Conservation (phyloP, 2,329 filamentous ascomycete genomes). For the Cercospora citrullina region DNA sequence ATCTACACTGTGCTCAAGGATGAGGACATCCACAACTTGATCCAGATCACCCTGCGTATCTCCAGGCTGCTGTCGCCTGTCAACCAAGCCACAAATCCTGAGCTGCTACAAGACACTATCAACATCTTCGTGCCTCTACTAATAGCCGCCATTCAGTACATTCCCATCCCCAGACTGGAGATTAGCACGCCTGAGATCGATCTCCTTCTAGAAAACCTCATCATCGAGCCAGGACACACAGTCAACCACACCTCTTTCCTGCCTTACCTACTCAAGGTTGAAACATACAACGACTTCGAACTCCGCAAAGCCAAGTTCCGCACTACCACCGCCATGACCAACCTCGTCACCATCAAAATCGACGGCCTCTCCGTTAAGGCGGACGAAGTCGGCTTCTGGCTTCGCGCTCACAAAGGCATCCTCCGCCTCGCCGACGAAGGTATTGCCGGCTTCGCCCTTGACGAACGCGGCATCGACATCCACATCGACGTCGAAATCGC, state of each 20-base stretch:
- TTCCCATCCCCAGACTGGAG: conserved; percentile 90
- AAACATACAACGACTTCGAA: conserved; percentile 83
- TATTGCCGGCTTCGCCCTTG: conserved; percentile 80
- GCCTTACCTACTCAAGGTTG: conserved; percentile 76
- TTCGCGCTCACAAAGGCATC: conserved; percentile 74
- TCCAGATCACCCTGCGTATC: conserved; percentile 65
- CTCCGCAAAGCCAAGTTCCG: conserved; percentile 74
- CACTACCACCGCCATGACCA: conserved; percentile 68
- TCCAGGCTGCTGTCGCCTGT: conserved; percentile 68
- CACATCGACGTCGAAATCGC: conserved; percentile 81
- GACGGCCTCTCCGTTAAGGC: conserved; percentile 82
- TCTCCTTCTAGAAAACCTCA: conserved; percentile 83
- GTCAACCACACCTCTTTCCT: conserved; percentile 86
- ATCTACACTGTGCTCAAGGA: conserved; percentile 70
- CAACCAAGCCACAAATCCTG: conserved; percentile 64
- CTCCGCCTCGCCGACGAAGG: conserved; percentile 78
- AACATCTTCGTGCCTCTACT: conserved; percentile 79
- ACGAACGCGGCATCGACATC: conserved; percentile 84
- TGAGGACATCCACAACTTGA: conserved; percentile 67
- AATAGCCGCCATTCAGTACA: conserved; percentile 75
- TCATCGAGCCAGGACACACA: conserved; percentile 82
- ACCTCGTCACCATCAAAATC: conserved; percentile 71
- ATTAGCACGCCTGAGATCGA: conserved; percentile 80
- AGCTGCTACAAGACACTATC: conserved; percentile 72
- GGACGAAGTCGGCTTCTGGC: conserved; percentile 86